Percentiles rank a stretch among this genome's conserved stretches.
Evolutionary conservation across 2,329 filamentous ascomycete genomes (phyloP).

Genomic region (Fusarium sp.): DNA sequence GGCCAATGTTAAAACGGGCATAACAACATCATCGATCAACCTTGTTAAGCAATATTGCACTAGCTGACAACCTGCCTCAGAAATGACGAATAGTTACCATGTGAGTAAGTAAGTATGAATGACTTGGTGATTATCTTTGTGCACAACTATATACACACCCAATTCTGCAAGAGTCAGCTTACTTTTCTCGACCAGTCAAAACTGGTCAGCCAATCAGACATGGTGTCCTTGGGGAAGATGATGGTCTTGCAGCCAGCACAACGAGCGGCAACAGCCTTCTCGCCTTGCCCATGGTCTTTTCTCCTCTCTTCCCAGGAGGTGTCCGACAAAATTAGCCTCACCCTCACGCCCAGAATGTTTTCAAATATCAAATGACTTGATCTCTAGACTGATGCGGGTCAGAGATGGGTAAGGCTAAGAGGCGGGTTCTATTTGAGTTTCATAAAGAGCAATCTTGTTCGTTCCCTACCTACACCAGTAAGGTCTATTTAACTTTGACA

Average conservation of each 20-base stretch:
- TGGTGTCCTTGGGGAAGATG: slow-evolving; percentile 93
- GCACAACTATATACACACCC: not conserved
- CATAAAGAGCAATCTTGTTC: not conserved
- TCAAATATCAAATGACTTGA: not conserved
- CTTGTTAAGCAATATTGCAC: not conserved
- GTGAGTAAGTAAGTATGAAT: not conserved
- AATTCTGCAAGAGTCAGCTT: not conserved
- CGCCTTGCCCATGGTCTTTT: slow-evolving; percentile 69
- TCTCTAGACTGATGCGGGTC: not conserved
- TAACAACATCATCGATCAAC: not conserved
- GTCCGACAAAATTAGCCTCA: not conserved
- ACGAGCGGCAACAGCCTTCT: slow-evolving; percentile 96
- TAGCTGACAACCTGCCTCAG: not conserved
- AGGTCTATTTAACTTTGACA: not conserved
- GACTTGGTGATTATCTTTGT: not conserved
- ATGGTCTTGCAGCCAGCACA: slow-evolving; percentile 91
- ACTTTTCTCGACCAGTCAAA: not conserved
- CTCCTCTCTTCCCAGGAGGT: not conserved
- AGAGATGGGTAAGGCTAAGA: not conserved
- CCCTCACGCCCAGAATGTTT: not conserved
- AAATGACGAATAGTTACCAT: not conserved
- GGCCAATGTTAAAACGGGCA: not conserved
- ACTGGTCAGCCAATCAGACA: slow-evolving; percentile 84
- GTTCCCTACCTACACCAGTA: not conserved
- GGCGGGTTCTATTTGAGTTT: not conserved